Percentiles rank a stretch among this genome's conserved stretches.
These are phyloP conservation scores for Stemphylium lycopersici DNA, from an alignment of 2,329 filamentous ascomycete species.

Conservation along the genomic window DNA sequence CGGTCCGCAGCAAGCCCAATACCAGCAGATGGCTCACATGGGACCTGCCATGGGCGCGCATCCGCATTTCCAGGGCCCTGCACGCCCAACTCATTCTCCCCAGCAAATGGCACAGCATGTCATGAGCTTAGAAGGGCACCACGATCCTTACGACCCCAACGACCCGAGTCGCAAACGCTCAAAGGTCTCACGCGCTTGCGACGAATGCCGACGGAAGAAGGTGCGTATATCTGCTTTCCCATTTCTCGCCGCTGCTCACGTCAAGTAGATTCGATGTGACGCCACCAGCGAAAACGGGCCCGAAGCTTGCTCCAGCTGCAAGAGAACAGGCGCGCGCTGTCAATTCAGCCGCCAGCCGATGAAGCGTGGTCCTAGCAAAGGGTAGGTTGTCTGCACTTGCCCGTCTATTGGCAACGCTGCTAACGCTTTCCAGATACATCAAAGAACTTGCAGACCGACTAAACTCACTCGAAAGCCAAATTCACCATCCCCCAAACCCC, in stretches of 20 bases:
- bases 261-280: slow-evolving; percentile 47
- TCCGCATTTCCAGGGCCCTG: slow-evolving; percentile 44
- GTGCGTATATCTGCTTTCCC: slow-evolving; percentile 24
- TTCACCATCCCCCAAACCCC: slow-evolving; percentile 37
- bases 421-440: slow-evolving; percentile 44
- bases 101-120: slow-evolving; percentile 50
- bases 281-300: slow-evolving; percentile 50
- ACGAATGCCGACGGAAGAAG: slow-evolving; percentile 52
- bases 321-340: slow-evolving; percentile 48
- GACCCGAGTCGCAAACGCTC: slow-evolving; percentile 48
- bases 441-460: slow-evolving; percentile 50
- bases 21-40: slow-evolving; percentile 37
- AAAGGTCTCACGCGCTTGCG: slow-evolving; percentile 51
- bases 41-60: slow-evolving; percentile 37
- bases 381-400: slow-evolving; percentile 24
- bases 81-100: slow-evolving; percentile 46
- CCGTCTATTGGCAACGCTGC: background rate
- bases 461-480: slow-evolving; percentile 47
- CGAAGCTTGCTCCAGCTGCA: slow-evolving; percentile 50
- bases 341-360: slow-evolving; percentile 51
- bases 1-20: slow-evolving; percentile 36
- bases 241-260: slow-evolving; percentile 19
- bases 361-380: slow-evolving; percentile 52
- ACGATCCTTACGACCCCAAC: slow-evolving; percentile 43
- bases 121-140: slow-evolving; percentile 46